phyloP scores from a whole-genome alignment of 108 stramenopile genomes.

The Fragilaria radians region DNA sequence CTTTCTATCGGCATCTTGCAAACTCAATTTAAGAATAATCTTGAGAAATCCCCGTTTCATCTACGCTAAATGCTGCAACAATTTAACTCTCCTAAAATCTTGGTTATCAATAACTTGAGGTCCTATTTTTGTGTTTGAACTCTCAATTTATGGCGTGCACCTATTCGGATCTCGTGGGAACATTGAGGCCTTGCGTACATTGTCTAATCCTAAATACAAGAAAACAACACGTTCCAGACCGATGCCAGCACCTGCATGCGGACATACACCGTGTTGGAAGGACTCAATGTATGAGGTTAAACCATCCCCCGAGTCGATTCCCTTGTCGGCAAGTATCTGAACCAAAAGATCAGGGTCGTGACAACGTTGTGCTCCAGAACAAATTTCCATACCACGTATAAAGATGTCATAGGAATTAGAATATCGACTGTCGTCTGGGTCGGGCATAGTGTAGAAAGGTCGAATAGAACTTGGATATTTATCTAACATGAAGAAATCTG shows the following conservation, averaged over 20 bases:
- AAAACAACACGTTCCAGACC: slow-evolving; percentile 96
- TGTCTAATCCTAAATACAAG: slow-evolving; percentile 93
- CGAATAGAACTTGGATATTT: slow-evolving; percentile 88
- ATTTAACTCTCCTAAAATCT: no score
- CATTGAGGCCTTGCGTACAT: slow-evolving; percentile 96
- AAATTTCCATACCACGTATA: slow-evolving; percentile 96
- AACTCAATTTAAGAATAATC: not conserved
- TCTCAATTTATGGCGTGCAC: slow-evolving; percentile 69
- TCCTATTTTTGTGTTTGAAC: not conserved
- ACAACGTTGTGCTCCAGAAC: slow-evolving; percentile 95
- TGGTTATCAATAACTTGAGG: no score
- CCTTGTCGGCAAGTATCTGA: slow-evolving; percentile 71
- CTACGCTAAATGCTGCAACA: no score
- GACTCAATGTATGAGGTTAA: slow-evolving; percentile 83
- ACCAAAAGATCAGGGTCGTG: slow-evolving; percentile 77
- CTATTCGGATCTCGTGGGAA: slow-evolving; percentile 97
- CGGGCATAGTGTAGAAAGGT: slow-evolving; percentile 98
- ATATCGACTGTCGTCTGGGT: slow-evolving; percentile 76
- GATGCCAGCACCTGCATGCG: slow-evolving; percentile 95
- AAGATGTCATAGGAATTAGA: slow-evolving; percentile 97
- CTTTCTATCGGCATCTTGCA: no score
- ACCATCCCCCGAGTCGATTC: slow-evolving; percentile 78
- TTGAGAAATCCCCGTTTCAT: not conserved
- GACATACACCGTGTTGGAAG: slow-evolving; percentile 82
- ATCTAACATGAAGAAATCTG: slow-evolving; percentile 97